phyloP scores from a whole-genome alignment of 129 eudicot genomes.

The Helianthus annuus region HanXRQr2.0-SUNRISE NC_035444.2:36340445-36340944 shows the following conservation, averaged over 20 bases:
- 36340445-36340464: slow-evolving; percentile 14
- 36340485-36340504: slow-evolving; percentile 32
- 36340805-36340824: slow-evolving; percentile 69
- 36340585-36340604: slow-evolving; percentile 84
- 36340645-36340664: slow-evolving; percentile 39
- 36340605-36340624: slow-evolving; percentile 72
- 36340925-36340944: slow-evolving; percentile 56
- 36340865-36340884: slow-evolving; percentile 53
- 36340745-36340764: neutral
- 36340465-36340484: slow-evolving; percentile 31
- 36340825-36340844: slow-evolving; percentile 66
- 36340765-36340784: slow-evolving; percentile 25
- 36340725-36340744: slow-evolving; percentile 30
- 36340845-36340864: slow-evolving; percentile 75
- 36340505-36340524: slow-evolving; percentile 27
- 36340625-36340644: slow-evolving; percentile 36
- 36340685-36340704: slow-evolving; percentile 10
- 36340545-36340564: slow-evolving; percentile 36
- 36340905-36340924: slow-evolving; percentile 54
- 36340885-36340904: slow-evolving; percentile 47
- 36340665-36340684: slow-evolving; percentile 24
- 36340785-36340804: slow-evolving; percentile 29
- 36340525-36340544: slow-evolving; percentile 26
- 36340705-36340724: slow-evolving; percentile 37
- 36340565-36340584: slow-evolving; percentile 92